Percentiles rank a stretch among this genome's conserved stretches.
phyloP scores from a whole-genome alignment of 2,329 filamentous ascomycete genomes.

The Verticillium zaregamsianum region DNA sequence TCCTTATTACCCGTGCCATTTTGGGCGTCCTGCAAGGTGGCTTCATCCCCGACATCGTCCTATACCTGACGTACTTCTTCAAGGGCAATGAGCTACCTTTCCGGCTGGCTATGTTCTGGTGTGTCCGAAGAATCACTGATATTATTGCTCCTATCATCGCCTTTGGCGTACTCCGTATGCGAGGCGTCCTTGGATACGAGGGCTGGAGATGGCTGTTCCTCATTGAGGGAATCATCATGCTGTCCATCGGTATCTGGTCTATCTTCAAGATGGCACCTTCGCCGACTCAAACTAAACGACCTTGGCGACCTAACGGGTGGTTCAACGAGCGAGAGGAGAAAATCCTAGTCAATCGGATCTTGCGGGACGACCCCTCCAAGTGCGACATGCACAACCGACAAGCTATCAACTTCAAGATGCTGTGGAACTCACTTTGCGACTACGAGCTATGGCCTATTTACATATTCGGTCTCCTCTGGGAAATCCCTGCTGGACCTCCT shows the following conservation, averaged over 20 bases:
- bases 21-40: conserved; percentile 40
- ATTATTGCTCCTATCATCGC: conserved; percentile 22
- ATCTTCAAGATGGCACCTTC: conserved; percentile 25
- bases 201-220: conserved; percentile 21
- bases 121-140: conserved; percentile 18
- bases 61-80: conserved; percentile 22
- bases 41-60: conserved; percentile 31
- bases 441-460: conserved; percentile 55
- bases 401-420: conserved; percentile 38
- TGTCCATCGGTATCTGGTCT: conserved; percentile 20
- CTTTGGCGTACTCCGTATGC: conserved; percentile 21
- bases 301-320: conserved; percentile 48
- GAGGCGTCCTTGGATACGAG: conserved; percentile 17
- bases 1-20: conserved; percentile 31
- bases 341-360: conserved; percentile 52
- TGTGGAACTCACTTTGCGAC: conserved; percentile 45
- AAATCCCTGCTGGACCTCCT: conserved; percentile 17
- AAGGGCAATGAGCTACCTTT: conserved; percentile 20
- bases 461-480: conserved; percentile 40
- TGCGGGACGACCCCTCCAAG: conserved; percentile 52
- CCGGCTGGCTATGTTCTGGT: conserved; percentile 20
- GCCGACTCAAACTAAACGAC: conserved; percentile 35
- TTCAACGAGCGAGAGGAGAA: conserved; percentile 53
- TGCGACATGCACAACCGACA: conserved; percentile 52
- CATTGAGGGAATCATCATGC: conserved; percentile 15